Evolutionary conservation across 768 basidiomycete genomes (phyloP).

Genomic region (Pisolithus sp.): DNA sequence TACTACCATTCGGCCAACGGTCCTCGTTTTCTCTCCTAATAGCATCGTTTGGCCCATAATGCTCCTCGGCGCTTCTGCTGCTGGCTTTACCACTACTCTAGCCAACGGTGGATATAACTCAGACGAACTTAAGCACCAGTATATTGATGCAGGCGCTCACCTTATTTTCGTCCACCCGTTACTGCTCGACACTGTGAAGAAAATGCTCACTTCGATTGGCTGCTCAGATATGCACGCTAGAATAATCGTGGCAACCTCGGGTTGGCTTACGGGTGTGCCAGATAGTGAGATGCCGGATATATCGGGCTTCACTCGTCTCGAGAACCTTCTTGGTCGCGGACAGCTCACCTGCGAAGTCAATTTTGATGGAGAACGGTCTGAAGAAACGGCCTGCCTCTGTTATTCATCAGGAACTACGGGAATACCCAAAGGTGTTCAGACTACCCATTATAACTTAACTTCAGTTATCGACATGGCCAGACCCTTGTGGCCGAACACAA

Average conservation of each 20-base stretch:
- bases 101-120: conserved; percentile 69
- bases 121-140: conserved; percentile 66
- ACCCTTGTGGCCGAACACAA: conserved; percentile 33
- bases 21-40: conserved; percentile 67
- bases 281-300: conserved; percentile 25
- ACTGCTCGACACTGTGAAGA: conserved; percentile 44
- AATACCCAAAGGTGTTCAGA: conserved; percentile 71
- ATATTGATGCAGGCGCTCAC: conserved; percentile 57
- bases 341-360: conserved; percentile 45
- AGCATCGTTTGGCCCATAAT: conserved; percentile 50
- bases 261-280: conserved; percentile 35
- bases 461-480: conserved; percentile 48
- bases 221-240: conserved; percentile 45
- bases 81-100: conserved; percentile 61
- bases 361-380: conserved; percentile 44
- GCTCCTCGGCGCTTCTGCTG: conserved; percentile 47
- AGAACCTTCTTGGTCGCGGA: conserved; percentile 48
- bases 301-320: conserved; percentile 33
- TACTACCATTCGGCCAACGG: conserved; percentile 31
- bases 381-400: conserved; percentile 61
- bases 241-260: conserved; percentile 49
- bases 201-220: conserved; percentile 50
- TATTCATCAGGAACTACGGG: conserved; percentile 71
- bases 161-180: conserved; percentile 62
- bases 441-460: conserved; percentile 64